Conservation (phyloP, 176 grass and related monocot species). For the Carex littledalei region DNA sequence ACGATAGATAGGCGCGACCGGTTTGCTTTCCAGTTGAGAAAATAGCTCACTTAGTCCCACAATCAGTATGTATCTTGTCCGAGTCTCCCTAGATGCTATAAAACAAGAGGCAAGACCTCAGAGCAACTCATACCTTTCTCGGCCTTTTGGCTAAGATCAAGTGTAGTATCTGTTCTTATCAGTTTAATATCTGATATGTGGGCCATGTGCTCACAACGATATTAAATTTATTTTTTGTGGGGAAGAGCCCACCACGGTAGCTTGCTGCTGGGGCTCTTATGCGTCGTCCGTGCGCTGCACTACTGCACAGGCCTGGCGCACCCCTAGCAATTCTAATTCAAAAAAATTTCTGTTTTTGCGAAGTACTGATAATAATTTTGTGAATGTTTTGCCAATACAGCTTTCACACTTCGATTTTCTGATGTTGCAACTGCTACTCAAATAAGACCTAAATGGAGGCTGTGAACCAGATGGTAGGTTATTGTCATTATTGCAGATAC, state of each 20-base stretch:
- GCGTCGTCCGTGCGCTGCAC: conserved; percentile 35
- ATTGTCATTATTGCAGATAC: too few relatives aligned
- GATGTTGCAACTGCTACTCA: too few relatives aligned
- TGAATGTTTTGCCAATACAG: too few relatives aligned
- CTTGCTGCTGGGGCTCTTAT: conserved; percentile 19
- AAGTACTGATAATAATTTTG: too few relatives aligned
- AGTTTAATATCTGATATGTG: conserved; percentile 86
- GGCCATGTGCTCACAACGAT: conserved; percentile 29
- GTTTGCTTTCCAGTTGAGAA: too few relatives aligned
- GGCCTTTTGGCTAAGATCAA: conserved; percentile 84
- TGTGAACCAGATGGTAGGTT: too few relatives aligned
- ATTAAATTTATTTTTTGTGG: conserved; percentile 78
- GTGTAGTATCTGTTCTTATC: conserved; percentile 89
- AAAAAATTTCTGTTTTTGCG: neutral
- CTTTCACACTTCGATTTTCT: too few relatives aligned
- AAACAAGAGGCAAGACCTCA: neutral
- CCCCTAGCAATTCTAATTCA: neutral
- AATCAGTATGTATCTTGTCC: neutral
- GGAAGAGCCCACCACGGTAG: conserved; percentile 21
- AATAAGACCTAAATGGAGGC: too few relatives aligned
- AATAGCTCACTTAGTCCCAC: conserved; percentile 7
- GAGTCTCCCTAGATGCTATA: neutral
- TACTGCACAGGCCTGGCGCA: conserved; percentile 18
- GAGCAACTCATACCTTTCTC: conserved; percentile 52
- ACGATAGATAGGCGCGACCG: neutral